phyloP scores from a whole-genome alignment of 257 asterid genomes.

The Jacaranda mimosifolia region DNA sequence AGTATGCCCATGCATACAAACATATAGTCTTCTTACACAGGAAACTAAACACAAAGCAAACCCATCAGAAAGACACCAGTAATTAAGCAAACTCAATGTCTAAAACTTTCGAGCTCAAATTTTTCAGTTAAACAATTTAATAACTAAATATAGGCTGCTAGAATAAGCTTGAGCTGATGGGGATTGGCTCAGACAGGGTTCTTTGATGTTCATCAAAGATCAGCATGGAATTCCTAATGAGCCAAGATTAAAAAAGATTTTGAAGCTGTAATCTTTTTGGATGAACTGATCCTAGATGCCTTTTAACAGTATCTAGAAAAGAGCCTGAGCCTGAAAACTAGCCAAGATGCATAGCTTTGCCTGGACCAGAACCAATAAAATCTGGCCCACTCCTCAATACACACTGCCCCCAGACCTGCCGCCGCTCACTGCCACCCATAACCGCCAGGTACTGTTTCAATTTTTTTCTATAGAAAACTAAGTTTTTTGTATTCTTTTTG shows the following conservation, averaged over 20 bases:
- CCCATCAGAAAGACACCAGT: slow-evolving; percentile 1
- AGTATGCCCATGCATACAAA: neutral
- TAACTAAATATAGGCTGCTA: neutral
- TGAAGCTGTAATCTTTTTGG: slow-evolving; percentile 19
- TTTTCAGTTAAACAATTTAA: neutral
- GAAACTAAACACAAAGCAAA: neutral
- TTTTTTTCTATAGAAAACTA: no score
- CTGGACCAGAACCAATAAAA: neutral
- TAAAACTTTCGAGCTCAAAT: neutral
- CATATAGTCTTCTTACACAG: neutral
- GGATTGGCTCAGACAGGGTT: no score
- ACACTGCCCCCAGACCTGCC: no score
- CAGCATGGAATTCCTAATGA: slow-evolving; percentile 3
- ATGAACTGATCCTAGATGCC: neutral
- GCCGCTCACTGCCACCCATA: no score
- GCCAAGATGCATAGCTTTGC: slow-evolving; percentile 7
- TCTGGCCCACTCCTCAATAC: neutral
- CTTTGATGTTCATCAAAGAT: slow-evolving; percentile 25
- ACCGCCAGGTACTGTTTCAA: no score
- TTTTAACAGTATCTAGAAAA: slow-evolving; percentile 8
- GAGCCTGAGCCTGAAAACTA: neutral
- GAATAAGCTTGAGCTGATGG: no score
- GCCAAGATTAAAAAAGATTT: slow-evolving; percentile 2
- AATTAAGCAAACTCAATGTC: neutral
- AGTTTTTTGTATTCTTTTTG: no score